Percentiles rank a stretch among this genome's conserved stretches.
These are phyloP conservation scores for Cicer pinnatifidum DNA, from an alignment of 306 rosid species.

Conservation along the genomic window DNA sequence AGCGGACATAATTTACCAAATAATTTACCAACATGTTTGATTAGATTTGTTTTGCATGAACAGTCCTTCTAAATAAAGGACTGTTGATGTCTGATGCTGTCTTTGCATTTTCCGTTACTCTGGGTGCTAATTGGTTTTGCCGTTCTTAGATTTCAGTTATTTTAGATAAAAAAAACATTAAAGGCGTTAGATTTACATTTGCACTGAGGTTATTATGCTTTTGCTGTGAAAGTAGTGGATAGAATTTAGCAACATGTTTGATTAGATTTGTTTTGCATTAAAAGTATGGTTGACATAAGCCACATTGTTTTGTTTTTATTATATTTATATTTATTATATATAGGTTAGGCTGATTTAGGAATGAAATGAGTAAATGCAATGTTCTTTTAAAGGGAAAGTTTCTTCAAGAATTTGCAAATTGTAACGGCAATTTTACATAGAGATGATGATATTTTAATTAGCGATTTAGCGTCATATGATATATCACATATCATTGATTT, in stretches of 20 bases:
- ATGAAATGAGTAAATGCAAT: slow-evolving; percentile 7
- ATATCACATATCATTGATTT: slow-evolving; percentile 17
- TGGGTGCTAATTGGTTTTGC: slow-evolving; percentile 21
- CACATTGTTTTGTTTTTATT: slow-evolving; percentile 13
- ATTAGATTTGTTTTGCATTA: slow-evolving; percentile 8
- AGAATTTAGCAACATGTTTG: slow-evolving; percentile 13
- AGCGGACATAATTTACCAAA: neutral
- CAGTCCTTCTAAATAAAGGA: slow-evolving; percentile 1
- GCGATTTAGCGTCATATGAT: neutral
- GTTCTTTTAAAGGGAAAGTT: slow-evolving; percentile 13
- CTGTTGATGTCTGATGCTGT: neutral
- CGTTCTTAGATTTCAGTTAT: neutral
- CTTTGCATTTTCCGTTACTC: slow-evolving; percentile 9
- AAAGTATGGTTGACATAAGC: neutral
- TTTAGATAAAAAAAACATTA: neutral
- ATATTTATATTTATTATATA: neutral
- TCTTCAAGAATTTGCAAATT: slow-evolving; percentile 23
- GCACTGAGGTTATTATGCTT: neutral
- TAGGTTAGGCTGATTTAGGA: neutral
- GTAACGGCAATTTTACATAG: neutral
- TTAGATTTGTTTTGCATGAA: neutral
- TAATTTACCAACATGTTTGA: slow-evolving; percentile 15
- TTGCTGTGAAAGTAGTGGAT: neutral
- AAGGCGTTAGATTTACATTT: neutral
- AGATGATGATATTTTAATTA: slow-evolving; percentile 4